Percentiles rank a stretch among this genome's conserved stretches.
Evolutionary conservation across 2,329 filamentous ascomycete species (phyloP).

Genomic region (Chrysoporthe cubensis): DNA sequence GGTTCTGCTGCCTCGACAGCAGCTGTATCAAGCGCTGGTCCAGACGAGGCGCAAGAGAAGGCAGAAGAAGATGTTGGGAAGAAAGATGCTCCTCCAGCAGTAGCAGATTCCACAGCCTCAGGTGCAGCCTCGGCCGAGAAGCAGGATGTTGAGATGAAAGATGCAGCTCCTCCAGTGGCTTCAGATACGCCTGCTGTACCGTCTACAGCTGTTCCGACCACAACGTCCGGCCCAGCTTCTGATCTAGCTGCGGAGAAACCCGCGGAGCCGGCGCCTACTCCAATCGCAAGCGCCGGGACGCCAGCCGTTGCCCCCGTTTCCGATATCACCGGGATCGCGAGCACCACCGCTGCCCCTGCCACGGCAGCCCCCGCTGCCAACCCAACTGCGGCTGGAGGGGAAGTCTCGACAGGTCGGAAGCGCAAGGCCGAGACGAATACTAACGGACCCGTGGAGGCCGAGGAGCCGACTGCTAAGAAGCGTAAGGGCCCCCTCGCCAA

Average conservation of each 20-base stretch:
- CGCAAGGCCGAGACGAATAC: conserved; percentile 31
- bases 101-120: not conserved
- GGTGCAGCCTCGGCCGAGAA: not conserved
- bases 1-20: not conserved
- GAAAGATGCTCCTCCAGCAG: not conserved
- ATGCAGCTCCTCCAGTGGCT: conserved; percentile 19
- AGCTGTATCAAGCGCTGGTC: not conserved
- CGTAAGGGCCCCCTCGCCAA: conserved; percentile 27
- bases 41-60: not conserved
- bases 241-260: conserved; percentile 13
- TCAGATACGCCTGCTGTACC: not conserved
- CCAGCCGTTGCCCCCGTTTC: not conserved
- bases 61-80: not conserved
- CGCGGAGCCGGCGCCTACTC: conserved; percentile 6
- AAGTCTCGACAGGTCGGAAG: conserved; percentile 31
- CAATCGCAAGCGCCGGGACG: not conserved
- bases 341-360: conserved; percentile 10
- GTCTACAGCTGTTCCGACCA: not conserved
- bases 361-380: conserved; percentile 10
- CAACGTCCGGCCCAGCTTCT: not conserved
- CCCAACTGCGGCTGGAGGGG: not conserved
- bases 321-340: not conserved
- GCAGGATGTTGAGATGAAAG: conserved; percentile 31
- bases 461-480: conserved; percentile 26
- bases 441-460: conserved; percentile 10